Conservation (phyloP, 2,329 filamentous ascomycete species). For the Colletotrichum abscissum region DNA sequence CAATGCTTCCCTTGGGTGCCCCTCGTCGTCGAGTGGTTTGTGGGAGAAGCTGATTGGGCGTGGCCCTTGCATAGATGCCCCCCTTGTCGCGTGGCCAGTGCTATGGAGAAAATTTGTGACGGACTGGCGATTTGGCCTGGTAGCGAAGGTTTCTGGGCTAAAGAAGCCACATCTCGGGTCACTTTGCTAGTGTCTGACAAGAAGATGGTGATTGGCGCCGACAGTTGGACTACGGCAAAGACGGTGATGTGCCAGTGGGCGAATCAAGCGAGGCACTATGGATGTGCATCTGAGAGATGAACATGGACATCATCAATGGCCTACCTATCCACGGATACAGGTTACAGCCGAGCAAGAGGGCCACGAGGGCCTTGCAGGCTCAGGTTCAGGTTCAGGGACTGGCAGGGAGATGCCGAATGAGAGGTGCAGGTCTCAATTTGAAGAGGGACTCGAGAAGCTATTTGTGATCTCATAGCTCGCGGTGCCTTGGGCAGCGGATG, state of each 20-base stretch:
- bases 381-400: neutral
- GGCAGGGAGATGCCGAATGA: neutral
- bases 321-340: too few relatives aligned
- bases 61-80: constrained; percentile 25
- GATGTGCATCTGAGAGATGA: neutral
- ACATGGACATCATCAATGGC: neutral
- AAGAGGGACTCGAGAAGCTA: neutral
- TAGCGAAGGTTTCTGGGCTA: neutral
- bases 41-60: constrained; percentile 16
- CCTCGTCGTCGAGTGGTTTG: neutral
- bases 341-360: too few relatives aligned
- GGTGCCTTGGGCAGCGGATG: neutral
- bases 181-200: neutral
- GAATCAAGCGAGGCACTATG: neutral
- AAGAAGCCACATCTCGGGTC: neutral
- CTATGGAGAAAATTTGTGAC: constrained; percentile 17
- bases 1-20: constrained; percentile 3
- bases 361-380: neutral
- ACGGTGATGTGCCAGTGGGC: neutral
- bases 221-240: neutral
- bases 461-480: neutral
- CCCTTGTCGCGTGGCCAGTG: constrained; percentile 20
- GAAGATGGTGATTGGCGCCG: neutral
- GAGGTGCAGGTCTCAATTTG: neutral
- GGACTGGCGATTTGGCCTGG: neutral